phyloP scores from a whole-genome alignment of 192 early-diverging fungal species.

The Coemansia reversa region DNA sequence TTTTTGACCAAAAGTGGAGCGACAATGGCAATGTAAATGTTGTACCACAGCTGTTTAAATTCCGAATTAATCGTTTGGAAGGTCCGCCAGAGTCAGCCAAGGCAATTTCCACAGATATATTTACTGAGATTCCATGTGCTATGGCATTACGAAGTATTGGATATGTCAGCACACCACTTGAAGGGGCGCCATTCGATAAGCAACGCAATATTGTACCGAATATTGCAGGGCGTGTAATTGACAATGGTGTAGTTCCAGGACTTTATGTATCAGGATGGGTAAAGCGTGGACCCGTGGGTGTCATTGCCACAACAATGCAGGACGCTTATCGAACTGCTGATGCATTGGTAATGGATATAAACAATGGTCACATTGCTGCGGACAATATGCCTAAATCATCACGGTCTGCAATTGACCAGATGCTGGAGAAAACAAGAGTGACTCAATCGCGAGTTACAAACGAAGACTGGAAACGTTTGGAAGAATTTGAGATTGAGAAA shows the following conservation, averaged over 20 bases:
- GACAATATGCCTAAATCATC: not conserved
- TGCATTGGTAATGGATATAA: constrained; percentile 64
- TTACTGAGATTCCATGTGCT: constrained; percentile 60
- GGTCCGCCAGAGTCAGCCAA: constrained; percentile 56
- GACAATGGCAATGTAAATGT: not conserved
- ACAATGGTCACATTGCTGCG: constrained; percentile 46
- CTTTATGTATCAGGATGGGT: constrained; percentile 93
- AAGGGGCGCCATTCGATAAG: constrained; percentile 76
- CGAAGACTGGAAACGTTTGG: constrained; percentile 80
- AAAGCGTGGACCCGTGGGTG: constrained; percentile 91
- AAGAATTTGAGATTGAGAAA: constrained; percentile 65
- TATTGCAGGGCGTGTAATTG: constrained; percentile 67
- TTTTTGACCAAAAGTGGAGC: constrained; percentile 13
- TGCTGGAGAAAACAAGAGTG: constrained; percentile 28
- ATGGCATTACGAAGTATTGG: constrained; percentile 84
- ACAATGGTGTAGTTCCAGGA: constrained; percentile 57
- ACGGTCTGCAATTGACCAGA: constrained; percentile 17
- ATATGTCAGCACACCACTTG: constrained; percentile 72
- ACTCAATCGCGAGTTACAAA: constrained; percentile 58
- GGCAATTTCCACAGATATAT: constrained; percentile 64
- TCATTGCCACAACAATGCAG: constrained; percentile 92
- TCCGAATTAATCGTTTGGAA: constrained; percentile 69
- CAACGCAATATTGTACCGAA: constrained; percentile 74
- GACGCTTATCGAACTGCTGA: constrained; percentile 91
- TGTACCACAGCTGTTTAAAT: constrained; percentile 30